Evolutionary conservation across 1,284 basidiomycete species (phyloP).

Genomic region (Leccinum olivaceoglutinosum): DNA sequence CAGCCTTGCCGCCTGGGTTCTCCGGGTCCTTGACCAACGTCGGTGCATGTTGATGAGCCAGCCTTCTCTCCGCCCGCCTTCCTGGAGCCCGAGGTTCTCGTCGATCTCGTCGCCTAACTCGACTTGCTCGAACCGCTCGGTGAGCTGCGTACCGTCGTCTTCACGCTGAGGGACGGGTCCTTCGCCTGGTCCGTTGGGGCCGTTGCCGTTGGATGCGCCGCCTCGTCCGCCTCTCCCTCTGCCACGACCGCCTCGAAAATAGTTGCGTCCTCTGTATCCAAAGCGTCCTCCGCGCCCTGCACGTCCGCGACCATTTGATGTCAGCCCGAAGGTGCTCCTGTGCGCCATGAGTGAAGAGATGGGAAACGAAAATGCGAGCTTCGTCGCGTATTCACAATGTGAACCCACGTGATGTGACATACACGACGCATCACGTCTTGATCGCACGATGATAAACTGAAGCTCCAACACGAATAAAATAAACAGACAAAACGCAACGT

Average conservation of each 20-base stretch:
- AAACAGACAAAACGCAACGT: neutral
- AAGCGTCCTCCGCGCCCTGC: slow-evolving; percentile 42
- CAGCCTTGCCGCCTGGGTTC: slow-evolving; percentile 77
- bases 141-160: slow-evolving; percentile 81
- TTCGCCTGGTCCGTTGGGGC: slow-evolving; percentile 35
- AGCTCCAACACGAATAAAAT: neutral
- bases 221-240: slow-evolving; percentile 50
- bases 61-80: slow-evolving; percentile 70
- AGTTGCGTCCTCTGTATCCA: slow-evolving; percentile 39
- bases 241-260: slow-evolving; percentile 36
- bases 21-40: slow-evolving; percentile 84
- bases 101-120: slow-evolving; percentile 83
- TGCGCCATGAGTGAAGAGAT: slow-evolving; percentile 27
- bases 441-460: neutral
- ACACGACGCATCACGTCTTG: slow-evolving; percentile 21
- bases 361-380: neutral
- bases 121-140: slow-evolving; percentile 80
- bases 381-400: slow-evolving; percentile 2
- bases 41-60: slow-evolving; percentile 99
- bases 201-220: slow-evolving; percentile 32
- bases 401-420: slow-evolving; percentile 24
- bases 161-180: slow-evolving; percentile 61
- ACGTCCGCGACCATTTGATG: slow-evolving; percentile 34
- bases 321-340: slow-evolving; percentile 29
- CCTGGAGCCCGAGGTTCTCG: slow-evolving; percentile 89